Evolutionary conservation across 441 rosid species (phyloP).

Genomic region (Cnidoscolus chayamansa): DNA sequence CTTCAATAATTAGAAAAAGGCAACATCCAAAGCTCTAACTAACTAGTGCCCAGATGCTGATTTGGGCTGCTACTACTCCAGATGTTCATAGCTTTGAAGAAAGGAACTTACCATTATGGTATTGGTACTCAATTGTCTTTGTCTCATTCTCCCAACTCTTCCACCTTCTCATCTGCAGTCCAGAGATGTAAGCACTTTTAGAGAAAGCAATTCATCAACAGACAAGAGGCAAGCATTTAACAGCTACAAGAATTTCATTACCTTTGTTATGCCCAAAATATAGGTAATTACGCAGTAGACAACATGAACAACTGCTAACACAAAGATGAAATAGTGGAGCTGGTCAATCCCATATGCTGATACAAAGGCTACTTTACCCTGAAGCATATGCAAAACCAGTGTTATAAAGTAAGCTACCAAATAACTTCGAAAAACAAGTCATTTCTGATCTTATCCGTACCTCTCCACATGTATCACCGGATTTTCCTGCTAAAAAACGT

Average conservation of each 20-base stretch:
- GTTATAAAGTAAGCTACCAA: not conserved
- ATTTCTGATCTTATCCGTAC: constrained; percentile 25
- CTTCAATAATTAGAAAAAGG: not conserved
- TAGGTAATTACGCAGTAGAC: constrained; percentile 67
- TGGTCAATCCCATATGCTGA: constrained; percentile 82
- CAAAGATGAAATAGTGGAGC: constrained; percentile 90
- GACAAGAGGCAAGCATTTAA: not conserved
- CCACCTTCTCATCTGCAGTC: constrained; percentile 85
- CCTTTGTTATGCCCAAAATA: constrained; percentile 76
- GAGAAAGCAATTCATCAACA: not conserved
- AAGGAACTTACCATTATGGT: constrained; percentile 50
- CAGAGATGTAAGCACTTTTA: not conserved
- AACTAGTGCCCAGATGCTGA: too few species aligned
- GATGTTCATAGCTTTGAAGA: not conserved
- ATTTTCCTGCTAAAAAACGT: constrained; percentile 48
- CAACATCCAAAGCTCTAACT: too few species aligned
- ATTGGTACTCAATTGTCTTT: constrained; percentile 73
- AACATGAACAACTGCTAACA: constrained; percentile 72
- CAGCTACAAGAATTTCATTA: constrained; percentile 14
- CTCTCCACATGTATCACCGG: constrained; percentile 48
- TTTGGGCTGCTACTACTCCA: not conserved
- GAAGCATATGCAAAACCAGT: constrained; percentile 23
- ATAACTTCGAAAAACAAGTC: not conserved
- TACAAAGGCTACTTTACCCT: constrained; percentile 74
- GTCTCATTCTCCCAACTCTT: constrained; percentile 84